These are phyloP conservation scores for Lasiosphaeria hispida DNA, from an alignment of 495 filamentous ascomycete genomes.

Conservation along the genomic window DNA sequence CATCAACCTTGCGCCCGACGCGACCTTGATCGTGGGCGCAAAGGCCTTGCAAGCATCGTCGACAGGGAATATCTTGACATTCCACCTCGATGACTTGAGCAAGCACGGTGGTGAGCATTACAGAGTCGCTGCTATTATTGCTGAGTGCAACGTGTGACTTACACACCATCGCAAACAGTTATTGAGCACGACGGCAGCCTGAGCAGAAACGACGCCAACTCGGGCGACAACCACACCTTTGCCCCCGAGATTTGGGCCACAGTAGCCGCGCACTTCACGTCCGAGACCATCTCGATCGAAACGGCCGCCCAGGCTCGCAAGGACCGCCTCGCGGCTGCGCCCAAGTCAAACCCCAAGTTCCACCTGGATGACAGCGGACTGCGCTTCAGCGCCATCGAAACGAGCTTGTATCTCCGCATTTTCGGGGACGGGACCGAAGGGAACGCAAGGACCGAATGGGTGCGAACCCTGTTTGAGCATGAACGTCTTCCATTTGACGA, in stretches of 20 bases:
- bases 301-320: constrained; percentile 26
- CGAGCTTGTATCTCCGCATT: constrained; percentile 27
- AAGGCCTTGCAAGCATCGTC: constrained; percentile 26
- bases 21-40: constrained; percentile 21
- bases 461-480: constrained; percentile 27
- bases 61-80: constrained; percentile 25
- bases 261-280: constrained; percentile 10
- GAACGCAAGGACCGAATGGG: constrained; percentile 26
- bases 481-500: constrained; percentile 32
- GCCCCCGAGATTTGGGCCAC: constrained; percentile 25
- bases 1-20: constrained; percentile 27
- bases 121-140: too few species aligned
- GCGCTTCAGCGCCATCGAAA: constrained; percentile 28
- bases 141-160: too few species aligned
- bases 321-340: constrained; percentile 17
- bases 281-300: constrained; percentile 24
- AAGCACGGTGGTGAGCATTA: constrained; percentile 26
- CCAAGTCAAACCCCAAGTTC: constrained; percentile 25
- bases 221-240: constrained; percentile 33
- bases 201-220: constrained; percentile 21
- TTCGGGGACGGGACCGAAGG: constrained; percentile 27
- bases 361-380: constrained; percentile 17
- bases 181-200: constrained; percentile 37
- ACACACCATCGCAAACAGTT: constrained; percentile 11
- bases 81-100: constrained; percentile 30